Conservation (phyloP, 2,329 filamentous ascomycete genomes). For the Amesomyces nigricolor region DNA sequence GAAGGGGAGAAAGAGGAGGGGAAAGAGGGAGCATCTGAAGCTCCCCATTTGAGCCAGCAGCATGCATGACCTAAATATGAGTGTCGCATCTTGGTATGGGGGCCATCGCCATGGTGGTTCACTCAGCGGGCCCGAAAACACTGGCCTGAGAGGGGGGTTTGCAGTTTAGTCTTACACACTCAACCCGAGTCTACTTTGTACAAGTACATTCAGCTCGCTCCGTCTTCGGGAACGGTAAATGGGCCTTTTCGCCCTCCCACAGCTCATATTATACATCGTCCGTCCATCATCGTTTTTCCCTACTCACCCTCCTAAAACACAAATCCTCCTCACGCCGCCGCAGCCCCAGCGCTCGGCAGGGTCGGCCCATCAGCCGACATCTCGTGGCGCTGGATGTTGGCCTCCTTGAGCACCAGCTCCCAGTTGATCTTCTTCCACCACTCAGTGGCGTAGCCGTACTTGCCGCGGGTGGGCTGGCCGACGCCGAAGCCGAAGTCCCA, state of each 20-base stretch:
- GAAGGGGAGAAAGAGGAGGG: too few species aligned
- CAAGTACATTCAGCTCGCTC: constrained; percentile 6
- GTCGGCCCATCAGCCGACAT: constrained; percentile 10
- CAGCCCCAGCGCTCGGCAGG: background rate
- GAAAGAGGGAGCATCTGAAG: too few species aligned
- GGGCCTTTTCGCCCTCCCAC: constrained; percentile 4
- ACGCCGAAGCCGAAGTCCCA: constrained; percentile 64
- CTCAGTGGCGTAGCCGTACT: constrained; percentile 65
- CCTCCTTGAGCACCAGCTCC: constrained; percentile 57
- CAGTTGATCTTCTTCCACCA: constrained; percentile 93
- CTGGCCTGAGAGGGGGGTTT: too few species aligned
- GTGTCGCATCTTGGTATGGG: too few species aligned
- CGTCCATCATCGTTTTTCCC: background rate
- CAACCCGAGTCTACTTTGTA: constrained; percentile 11
- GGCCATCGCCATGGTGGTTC: background rate
- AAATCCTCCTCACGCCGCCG: background rate
- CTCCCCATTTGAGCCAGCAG: too few species aligned
- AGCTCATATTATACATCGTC: constrained; percentile 16
- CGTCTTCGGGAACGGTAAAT: constrained; percentile 2
- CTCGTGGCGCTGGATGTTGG: constrained; percentile 23
- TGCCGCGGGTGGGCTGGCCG: constrained; percentile 57
- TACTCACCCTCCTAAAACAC: background rate
- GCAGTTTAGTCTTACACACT: background rate
- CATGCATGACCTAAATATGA: too few species aligned
- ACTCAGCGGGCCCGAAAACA: background rate